These are phyloP conservation scores for Xylariomycetidae sp. DNA, from an alignment of 2,329 filamentous ascomycete species.

Conservation along the genomic window DNA sequence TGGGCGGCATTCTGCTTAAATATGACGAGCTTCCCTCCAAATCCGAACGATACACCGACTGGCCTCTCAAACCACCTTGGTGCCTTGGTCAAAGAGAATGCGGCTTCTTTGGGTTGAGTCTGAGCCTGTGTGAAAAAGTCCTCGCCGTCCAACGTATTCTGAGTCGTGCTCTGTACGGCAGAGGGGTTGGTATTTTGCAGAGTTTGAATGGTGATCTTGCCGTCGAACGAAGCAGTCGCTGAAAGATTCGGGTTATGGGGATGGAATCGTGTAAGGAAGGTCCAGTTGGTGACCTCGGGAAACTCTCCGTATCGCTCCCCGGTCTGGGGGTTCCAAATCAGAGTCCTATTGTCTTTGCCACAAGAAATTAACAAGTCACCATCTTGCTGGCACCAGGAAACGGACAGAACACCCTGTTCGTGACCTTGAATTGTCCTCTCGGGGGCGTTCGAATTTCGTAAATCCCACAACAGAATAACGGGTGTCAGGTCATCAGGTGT, in stretches of 20 bases:
- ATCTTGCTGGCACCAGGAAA: conserved; percentile 95
- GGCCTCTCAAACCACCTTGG: conserved; percentile 89
- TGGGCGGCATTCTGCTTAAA: conserved; percentile 58
- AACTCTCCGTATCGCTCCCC: conserved; percentile 87
- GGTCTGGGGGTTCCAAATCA: conserved; percentile 94
- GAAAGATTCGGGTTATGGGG: conserved; percentile 88
- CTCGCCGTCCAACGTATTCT: conserved; percentile 75
- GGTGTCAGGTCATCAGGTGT: conserved; percentile 86
- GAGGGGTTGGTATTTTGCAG: conserved; percentile 88
- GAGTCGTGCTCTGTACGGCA: conserved; percentile 60
- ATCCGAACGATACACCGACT: conserved; percentile 84
- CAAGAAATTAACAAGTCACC: conserved; percentile 84
- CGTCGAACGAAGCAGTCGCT: conserved; percentile 94
- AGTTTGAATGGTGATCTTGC: conserved; percentile 90
- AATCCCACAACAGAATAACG: conserved; percentile 87
- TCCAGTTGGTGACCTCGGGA: conserved; percentile 98
- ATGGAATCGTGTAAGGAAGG: conserved; percentile 91
- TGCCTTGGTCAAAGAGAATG: conserved; percentile 79
- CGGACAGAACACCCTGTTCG: conserved; percentile 85
- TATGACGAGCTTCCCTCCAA: conserved; percentile 85
- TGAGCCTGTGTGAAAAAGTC: conserved; percentile 96
- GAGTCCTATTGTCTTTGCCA: conserved; percentile 92
- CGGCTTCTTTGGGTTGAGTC: conserved; percentile 82
- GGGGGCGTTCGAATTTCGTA: conserved; percentile 92
- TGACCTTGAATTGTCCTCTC: conserved; percentile 88